phyloP scores from a whole-genome alignment of 2,329 filamentous ascomycete species.

The Claviceps arundinis region DNA sequence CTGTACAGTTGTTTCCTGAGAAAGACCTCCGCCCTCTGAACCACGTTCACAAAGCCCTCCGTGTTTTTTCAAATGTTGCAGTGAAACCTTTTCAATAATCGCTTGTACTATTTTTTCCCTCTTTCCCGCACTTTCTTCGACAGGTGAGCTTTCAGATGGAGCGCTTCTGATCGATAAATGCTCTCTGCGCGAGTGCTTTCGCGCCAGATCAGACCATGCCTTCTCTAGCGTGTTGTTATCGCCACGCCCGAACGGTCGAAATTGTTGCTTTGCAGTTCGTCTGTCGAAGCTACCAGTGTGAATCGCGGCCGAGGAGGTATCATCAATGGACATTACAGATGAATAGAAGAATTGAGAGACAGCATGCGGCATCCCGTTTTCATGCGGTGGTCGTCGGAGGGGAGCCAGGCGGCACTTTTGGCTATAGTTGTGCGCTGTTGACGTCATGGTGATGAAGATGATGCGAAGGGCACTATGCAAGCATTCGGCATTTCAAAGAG shows the following conservation, averaged over 20 bases:
- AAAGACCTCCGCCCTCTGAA: slow-evolving; percentile 16
- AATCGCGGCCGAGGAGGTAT: slow-evolving; percentile 59
- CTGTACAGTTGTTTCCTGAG: slow-evolving; percentile 26
- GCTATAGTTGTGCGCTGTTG: slow-evolving; percentile 41
- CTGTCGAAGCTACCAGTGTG: slow-evolving; percentile 36
- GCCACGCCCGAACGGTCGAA: slow-evolving; percentile 63
- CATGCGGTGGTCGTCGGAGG: slow-evolving; percentile 23
- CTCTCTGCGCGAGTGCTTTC: slow-evolving; percentile 31
- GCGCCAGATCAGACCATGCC: slow-evolving; percentile 54
- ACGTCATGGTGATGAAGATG: slow-evolving; percentile 2
- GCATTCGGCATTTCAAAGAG: too few relatives aligned
- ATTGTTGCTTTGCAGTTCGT: slow-evolving; percentile 42
- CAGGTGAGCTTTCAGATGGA: neutral
- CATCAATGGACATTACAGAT: slow-evolving; percentile 71
- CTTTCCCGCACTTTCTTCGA: neutral
- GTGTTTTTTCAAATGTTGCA: slow-evolving; percentile 2
- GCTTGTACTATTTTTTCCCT: slow-evolving; percentile 13
- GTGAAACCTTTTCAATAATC: slow-evolving; percentile 2
- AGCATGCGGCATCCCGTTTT: slow-evolving; percentile 42
- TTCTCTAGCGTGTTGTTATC: slow-evolving; percentile 72
- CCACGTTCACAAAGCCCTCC: slow-evolving; percentile 14
- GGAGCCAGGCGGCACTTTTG: slow-evolving; percentile 44
- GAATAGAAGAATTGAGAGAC: slow-evolving; percentile 75
- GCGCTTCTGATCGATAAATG: slow-evolving; percentile 25
- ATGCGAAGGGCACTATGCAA: neutral